Evolutionary conservation across 495 filamentous ascomycete genomes (phyloP).

Genomic region (Talaromyces adpressus): DNA sequence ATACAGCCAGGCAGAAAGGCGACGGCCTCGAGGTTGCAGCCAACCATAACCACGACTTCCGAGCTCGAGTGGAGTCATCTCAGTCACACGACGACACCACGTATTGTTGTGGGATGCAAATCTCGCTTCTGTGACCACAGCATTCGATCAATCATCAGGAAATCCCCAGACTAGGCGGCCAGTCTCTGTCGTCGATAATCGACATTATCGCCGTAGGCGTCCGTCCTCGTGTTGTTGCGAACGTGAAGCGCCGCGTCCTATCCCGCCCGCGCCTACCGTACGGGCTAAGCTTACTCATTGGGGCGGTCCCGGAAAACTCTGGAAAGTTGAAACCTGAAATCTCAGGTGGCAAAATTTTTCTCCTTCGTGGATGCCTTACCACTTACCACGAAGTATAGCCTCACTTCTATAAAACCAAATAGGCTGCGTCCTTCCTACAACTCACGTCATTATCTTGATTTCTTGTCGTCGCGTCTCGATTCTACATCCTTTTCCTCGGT

Average conservation of each 20-base stretch:
- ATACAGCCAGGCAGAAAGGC: neutral
- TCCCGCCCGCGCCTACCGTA: neutral
- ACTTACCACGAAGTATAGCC: slow-evolving; percentile 6
- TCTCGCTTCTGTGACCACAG: neutral
- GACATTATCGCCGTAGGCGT: neutral
- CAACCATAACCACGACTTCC: neutral
- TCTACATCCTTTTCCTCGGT: neutral
- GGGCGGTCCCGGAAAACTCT: neutral
- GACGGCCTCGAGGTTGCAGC: neutral
- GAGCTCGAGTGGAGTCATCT: slow-evolving; percentile 2
- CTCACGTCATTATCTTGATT: neutral
- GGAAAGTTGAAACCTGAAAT: slow-evolving; percentile 3
- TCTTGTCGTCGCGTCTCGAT: neutral
- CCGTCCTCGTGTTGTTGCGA: neutral
- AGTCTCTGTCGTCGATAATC: neutral
- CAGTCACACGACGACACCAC: slow-evolving; percentile 2
- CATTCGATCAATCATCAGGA: neutral
- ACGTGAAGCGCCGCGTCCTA: neutral
- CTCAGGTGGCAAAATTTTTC: slow-evolving; percentile 9
- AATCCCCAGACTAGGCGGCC: neutral
- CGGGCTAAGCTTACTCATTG: neutral
- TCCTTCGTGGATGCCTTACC: slow-evolving; percentile 9
- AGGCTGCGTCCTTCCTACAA: neutral
- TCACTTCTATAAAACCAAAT: slow-evolving; percentile 3
- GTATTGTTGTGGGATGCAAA: neutral